Evolutionary conservation across 1,139 yeast species (phyloP).

Genomic region (Pichia sp.): DNA sequence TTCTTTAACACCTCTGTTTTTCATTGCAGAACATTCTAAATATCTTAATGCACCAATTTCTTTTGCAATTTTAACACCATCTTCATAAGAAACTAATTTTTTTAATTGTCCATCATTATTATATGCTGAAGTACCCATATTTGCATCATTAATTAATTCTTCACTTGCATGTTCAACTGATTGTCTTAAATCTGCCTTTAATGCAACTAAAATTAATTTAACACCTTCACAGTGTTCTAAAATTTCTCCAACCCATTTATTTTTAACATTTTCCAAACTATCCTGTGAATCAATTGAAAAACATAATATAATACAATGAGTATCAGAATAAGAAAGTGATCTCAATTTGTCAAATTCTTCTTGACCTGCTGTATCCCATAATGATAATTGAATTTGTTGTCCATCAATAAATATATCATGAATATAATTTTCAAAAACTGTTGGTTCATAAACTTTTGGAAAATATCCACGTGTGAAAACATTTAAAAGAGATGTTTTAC

Average conservation of each 20-base stretch:
- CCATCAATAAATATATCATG: slow-evolving; percentile 97
- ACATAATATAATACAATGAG: slow-evolving; percentile 95
- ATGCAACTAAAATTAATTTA: slow-evolving; percentile 84
- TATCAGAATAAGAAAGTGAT: slow-evolving; percentile 85
- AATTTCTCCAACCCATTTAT: slow-evolving; percentile 95
- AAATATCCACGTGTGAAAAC: slow-evolving; percentile 97
- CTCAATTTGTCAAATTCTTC: slow-evolving; percentile 94
- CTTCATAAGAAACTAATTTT: slow-evolving; percentile 68
- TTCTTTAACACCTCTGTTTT: slow-evolving; percentile 91
- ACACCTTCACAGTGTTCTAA: slow-evolving; percentile 97
- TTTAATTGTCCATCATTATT: slow-evolving; percentile 33
- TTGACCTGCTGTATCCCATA: slow-evolving; percentile 99
- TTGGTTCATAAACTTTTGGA: slow-evolving; percentile 97
- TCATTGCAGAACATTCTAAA: slow-evolving; percentile 90
- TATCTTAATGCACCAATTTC: slow-evolving; percentile 79
- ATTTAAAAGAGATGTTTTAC: slow-evolving; percentile 84
- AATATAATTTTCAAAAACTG: slow-evolving; percentile 95
- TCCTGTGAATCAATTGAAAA: slow-evolving; percentile 92
- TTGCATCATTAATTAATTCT: slow-evolving; percentile 11
- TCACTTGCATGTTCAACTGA: slow-evolving; percentile 32
- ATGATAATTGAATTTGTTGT: slow-evolving; percentile 82
- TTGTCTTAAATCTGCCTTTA: slow-evolving; percentile 86
- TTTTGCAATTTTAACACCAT: slow-evolving; percentile 82
- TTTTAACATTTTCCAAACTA: slow-evolving; percentile 88
- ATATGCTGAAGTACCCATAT: slow-evolving; percentile 18